phyloP scores from a whole-genome alignment of 495 filamentous ascomycete species.

The Aspergillus hancockii region DNA sequence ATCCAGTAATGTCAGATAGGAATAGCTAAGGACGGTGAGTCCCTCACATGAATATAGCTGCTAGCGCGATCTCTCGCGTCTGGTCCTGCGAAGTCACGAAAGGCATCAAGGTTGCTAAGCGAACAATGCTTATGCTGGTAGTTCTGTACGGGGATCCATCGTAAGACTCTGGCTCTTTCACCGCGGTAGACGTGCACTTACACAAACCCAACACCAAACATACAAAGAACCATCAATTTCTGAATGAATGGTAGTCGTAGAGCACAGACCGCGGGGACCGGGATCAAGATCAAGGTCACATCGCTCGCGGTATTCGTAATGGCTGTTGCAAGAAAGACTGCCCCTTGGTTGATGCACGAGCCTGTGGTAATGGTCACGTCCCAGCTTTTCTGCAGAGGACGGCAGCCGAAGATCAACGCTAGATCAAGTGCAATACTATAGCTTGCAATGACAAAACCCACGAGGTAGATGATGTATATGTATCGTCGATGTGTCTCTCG shows the following conservation, averaged over 20 bases:
- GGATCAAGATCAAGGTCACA: constrained; percentile 36
- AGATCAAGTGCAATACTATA: constrained; percentile 33
- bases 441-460: constrained; percentile 24
- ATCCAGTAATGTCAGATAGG: no score
- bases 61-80: constrained; percentile 22
- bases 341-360: constrained; percentile 31
- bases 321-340: constrained; percentile 38
- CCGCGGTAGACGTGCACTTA: constrained; percentile 12
- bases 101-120: constrained; percentile 25
- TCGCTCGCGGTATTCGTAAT: constrained; percentile 43
- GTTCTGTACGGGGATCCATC: constrained; percentile 21
- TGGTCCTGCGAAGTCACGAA: constrained; percentile 21
- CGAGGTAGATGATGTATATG: constrained; percentile 19
- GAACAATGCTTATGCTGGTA: constrained; percentile 29
- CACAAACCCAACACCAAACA: constrained; percentile 31
- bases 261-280: constrained; percentile 29
- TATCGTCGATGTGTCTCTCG: constrained; percentile 14
- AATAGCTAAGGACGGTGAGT: neutral
- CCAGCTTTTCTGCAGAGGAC: constrained; percentile 38
- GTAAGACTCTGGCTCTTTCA: neutral
- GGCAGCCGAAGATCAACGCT: constrained; percentile 42
- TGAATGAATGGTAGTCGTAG: constrained; percentile 23
- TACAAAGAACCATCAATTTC: constrained; percentile 22
- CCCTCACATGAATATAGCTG: constrained; percentile 24
- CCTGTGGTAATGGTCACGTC: constrained; percentile 24